A percentile compares a stretch with the other conserved stretches of the same genome.
Evolutionary conservation across 176 grass and related monocot genomes (phyloP).

Genomic region (Eragrostis curvula): DNA sequence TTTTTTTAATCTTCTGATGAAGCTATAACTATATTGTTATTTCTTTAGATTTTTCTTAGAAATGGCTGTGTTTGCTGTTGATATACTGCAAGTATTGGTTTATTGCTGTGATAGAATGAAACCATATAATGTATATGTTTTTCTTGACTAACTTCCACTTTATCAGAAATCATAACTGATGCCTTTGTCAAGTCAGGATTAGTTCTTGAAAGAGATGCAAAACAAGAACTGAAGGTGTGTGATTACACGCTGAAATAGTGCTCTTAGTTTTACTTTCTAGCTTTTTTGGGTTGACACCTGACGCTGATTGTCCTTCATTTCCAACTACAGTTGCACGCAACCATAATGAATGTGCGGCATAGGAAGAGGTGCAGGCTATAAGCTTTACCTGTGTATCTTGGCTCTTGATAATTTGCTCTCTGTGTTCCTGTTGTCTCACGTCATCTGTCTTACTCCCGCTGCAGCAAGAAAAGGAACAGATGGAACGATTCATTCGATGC

Average conservation of each 20-base stretch:
- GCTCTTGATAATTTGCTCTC: background rate
- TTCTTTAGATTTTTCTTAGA: background rate
- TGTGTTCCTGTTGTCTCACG: conserved; percentile 12
- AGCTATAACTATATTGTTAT: conserved; percentile 12
- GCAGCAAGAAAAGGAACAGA: conserved; percentile 47
- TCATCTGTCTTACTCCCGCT: conserved; percentile 5
- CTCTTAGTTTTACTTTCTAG: no score
- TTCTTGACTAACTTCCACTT: conserved; percentile 52
- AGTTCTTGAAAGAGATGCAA: conserved; percentile 66
- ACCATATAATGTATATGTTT: conserved; percentile 35
- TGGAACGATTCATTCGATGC: conserved; percentile 78
- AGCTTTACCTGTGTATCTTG: background rate
- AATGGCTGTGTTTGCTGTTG: background rate
- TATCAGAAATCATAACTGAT: conserved; percentile 81
- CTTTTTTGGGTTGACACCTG: background rate
- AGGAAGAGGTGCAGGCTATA: conserved; percentile 66
- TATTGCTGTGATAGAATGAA: conserved; percentile 13
- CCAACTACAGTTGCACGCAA: conserved; percentile 74
- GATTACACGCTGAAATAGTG: no score
- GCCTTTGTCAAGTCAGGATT: conserved; percentile 85
- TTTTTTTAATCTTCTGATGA: conserved; percentile 1
- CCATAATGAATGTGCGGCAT: conserved; percentile 86
- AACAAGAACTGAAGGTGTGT: conserved; percentile 77
- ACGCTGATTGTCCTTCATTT: conserved; percentile 6
- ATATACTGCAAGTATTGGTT: background rate